These are phyloP conservation scores for Yarrowia sp. DNA, from an alignment of 805 yeast genomes.

Conservation along the genomic window DNA sequence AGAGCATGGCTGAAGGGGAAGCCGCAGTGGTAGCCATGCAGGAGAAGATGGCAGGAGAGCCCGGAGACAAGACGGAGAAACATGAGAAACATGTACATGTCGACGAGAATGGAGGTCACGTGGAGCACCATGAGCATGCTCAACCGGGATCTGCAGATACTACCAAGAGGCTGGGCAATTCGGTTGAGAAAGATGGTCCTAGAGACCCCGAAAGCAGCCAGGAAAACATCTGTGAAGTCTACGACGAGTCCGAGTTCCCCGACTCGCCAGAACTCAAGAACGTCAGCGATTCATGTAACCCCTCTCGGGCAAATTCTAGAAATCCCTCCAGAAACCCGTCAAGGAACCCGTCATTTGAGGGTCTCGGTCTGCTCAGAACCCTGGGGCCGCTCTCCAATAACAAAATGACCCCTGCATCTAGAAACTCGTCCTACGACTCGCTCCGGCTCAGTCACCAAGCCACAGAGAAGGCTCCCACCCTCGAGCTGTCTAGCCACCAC, in stretches of 20 bases:
- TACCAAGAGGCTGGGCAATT: neutral
- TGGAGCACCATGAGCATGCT: constrained; percentile 32
- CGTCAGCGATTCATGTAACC: constrained; percentile 20
- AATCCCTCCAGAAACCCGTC: constrained; percentile 33
- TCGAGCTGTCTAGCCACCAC: constrained; percentile 28
- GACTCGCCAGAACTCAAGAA: constrained; percentile 31
- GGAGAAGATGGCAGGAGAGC: constrained; percentile 19
- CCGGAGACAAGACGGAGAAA: neutral
- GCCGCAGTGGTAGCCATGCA: constrained; percentile 18
- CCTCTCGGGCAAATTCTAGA: constrained; percentile 23
- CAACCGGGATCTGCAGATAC: constrained; percentile 9
- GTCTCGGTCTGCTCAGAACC: constrained; percentile 14
- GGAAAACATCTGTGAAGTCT: constrained; percentile 24
- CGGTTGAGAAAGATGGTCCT: neutral
- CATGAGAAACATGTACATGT: neutral
- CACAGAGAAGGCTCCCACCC: constrained; percentile 33
- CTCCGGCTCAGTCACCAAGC: constrained; percentile 22
- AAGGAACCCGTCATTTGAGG: constrained; percentile 29
- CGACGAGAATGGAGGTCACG: constrained; percentile 21
- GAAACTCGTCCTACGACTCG: constrained; percentile 30
- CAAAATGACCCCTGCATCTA: constrained; percentile 29
- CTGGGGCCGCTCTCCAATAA: constrained; percentile 16
- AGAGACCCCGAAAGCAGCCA: neutral
- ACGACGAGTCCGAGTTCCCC: constrained; percentile 32
- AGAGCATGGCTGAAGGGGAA: constrained; percentile 24